phyloP scores from a whole-genome alignment of 306 rosid genomes.

The Begonia fuchsioides region DNA sequence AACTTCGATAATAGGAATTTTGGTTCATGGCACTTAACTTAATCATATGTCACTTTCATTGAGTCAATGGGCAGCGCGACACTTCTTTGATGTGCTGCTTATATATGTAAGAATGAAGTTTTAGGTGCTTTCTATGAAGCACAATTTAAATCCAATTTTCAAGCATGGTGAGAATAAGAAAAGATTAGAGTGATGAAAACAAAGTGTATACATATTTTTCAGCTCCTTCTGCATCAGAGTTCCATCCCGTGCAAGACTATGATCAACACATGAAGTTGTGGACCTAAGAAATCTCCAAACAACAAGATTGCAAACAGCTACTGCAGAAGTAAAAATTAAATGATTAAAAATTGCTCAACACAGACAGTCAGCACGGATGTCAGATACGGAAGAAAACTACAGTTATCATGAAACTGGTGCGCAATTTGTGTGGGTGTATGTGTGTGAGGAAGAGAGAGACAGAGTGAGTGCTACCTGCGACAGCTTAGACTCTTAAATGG shows the following conservation, averaged over 20 bases:
- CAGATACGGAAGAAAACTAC: neutral
- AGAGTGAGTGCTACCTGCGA: conserved; percentile 34
- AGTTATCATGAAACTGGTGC: neutral
- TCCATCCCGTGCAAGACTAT: conserved; percentile 57
- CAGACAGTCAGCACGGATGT: neutral
- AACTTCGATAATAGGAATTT: no score
- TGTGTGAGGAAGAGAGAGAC: conserved; percentile 1
- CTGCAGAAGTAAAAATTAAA: conserved; percentile 29
- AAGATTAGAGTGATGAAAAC: conserved; percentile 5
- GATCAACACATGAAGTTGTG: conserved; percentile 27
- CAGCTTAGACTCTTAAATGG: conserved; percentile 17
- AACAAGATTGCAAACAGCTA: conserved; percentile 33
- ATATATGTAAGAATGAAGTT: no score
- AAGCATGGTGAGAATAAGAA: conserved; percentile 3
- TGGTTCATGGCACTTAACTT: no score
- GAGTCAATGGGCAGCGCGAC: no score
- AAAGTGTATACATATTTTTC: conserved; percentile 48
- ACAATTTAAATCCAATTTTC: neutral
- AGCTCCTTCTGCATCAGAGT: conserved; percentile 64
- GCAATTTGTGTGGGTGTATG: neutral
- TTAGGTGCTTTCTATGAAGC: no score
- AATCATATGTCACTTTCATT: no score
- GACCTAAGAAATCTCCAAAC: conserved; percentile 29
- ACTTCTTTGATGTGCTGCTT: no score
- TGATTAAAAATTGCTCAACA: neutral